phyloP scores from a whole-genome alignment of 2,329 filamentous ascomycete species.

The Eurotiales sp. region DNA sequence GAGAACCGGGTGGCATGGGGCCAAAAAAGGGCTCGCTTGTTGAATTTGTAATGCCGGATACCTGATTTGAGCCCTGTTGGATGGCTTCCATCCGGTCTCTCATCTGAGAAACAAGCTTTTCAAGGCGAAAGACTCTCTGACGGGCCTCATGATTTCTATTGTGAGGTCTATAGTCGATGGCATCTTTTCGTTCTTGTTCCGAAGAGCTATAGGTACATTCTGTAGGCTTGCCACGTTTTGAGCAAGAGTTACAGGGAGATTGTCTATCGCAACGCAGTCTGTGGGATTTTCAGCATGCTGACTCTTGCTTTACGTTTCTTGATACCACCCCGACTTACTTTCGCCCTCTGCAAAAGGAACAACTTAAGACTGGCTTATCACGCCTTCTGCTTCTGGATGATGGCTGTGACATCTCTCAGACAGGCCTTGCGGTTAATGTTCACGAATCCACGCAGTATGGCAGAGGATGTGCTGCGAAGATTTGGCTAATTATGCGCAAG shows the following conservation, averaged over 20 bases:
- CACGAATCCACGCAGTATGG: too few relatives aligned
- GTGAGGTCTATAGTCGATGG: constrained; percentile 12
- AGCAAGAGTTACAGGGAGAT: constrained; percentile 9
- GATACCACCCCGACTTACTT: not conserved
- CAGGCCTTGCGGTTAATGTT: too few relatives aligned
- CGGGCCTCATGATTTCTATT: constrained; percentile 5
- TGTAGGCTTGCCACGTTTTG: constrained; percentile 6
- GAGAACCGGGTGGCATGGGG: not conserved
- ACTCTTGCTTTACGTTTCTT: not conserved
- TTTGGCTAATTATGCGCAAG: too few relatives aligned
- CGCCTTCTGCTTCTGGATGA: not conserved
- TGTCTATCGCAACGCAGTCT: constrained; percentile 11
- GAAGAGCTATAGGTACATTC: constrained; percentile 7
- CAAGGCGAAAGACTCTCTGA: constrained; percentile 9
- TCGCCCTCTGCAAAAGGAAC: not conserved
- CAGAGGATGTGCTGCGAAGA: too few relatives aligned
- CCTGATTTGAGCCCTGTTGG: not conserved
- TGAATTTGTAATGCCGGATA: not conserved
- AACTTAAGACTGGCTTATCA: constrained; percentile 1
- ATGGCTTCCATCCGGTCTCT: constrained; percentile 8
- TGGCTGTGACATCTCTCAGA: not conserved
- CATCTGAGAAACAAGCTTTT: constrained; percentile 11
- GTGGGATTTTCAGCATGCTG: not conserved
- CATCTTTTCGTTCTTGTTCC: constrained; percentile 10
- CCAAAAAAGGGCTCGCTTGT: not conserved